Evolutionary conservation across 2,329 filamentous ascomycete species (phyloP).

Genomic region (Botrytis paeoniae): DNA sequence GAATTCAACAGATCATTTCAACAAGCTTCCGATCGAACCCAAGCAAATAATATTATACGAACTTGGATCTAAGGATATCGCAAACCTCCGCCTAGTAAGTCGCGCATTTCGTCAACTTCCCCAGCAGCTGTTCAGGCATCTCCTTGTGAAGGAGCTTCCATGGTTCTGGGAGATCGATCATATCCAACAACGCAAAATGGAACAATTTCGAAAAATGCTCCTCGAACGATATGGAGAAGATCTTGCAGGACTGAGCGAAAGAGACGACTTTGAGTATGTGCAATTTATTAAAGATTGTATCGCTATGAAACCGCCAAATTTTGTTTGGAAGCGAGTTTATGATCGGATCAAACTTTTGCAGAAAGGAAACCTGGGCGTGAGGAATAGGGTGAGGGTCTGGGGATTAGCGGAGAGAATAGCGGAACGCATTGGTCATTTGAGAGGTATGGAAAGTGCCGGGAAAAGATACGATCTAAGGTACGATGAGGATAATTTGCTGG

Average conservation of each 20-base stretch:
- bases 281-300: constrained; percentile 14
- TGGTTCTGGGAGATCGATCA: constrained; percentile 23
- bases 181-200: not conserved
- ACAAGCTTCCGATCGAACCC: constrained; percentile 8
- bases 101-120: constrained; percentile 17
- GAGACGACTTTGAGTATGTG: not conserved
- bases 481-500: not conserved
- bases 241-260: not conserved
- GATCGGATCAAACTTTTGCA: constrained; percentile 15
- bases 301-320: not conserved
- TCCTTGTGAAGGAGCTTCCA: constrained; percentile 20
- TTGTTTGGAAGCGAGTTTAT: constrained; percentile 20
- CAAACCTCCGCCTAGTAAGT: constrained; percentile 11
- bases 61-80: constrained; percentile 6
- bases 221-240: constrained; percentile 9
- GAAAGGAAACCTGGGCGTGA: constrained; percentile 14
- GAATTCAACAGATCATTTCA: constrained; percentile 17
- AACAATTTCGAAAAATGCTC: not conserved
- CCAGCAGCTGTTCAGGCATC: constrained; percentile 13
- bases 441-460: not conserved
- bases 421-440: constrained; percentile 18
- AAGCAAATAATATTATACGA: constrained; percentile 14
- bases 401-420: constrained; percentile 14
- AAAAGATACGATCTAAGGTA: not conserved
- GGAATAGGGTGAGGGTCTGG: constrained; percentile 19